These are phyloP conservation scores for Cladorrhinum sp. DNA, from an alignment of 2,329 filamentous ascomycete genomes.

Conservation along the genomic window DNA sequence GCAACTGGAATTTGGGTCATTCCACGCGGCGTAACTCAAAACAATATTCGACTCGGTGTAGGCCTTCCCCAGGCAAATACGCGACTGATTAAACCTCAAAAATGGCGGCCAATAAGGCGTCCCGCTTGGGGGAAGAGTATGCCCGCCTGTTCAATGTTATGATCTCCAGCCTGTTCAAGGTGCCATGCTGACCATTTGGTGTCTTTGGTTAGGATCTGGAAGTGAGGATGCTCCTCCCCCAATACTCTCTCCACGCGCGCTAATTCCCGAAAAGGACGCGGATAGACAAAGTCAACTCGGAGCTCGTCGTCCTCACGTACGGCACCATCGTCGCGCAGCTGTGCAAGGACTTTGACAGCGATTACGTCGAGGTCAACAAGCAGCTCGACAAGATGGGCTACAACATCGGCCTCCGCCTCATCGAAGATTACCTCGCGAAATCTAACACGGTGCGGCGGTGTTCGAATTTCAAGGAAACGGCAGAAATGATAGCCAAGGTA, in stretches of 20 bases:
- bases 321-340: constrained; percentile 95
- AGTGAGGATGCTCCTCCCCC: constrained; percentile 50
- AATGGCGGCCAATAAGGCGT: constrained; percentile 61
- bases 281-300: constrained; percentile 96
- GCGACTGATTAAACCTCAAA: constrained; percentile 18
- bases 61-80: neutral
- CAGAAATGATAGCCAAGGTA: constrained; percentile 94
- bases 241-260: constrained; percentile 17
- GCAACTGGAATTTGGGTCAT: neutral
- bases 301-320: constrained; percentile 95
- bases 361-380: constrained; percentile 94
- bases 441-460: constrained; percentile 86
- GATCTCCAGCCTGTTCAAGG: neutral
- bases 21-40: neutral
- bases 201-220: constrained; percentile 71
- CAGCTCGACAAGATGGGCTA: constrained; percentile 99
- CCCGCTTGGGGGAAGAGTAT: constrained; percentile 61
- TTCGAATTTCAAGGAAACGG: constrained; percentile 89
- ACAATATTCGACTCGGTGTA: neutral
- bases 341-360: constrained; percentile 91
- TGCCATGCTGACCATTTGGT: constrained; percentile 8
- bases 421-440: constrained; percentile 97
- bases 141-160: constrained; percentile 28
- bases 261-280: constrained; percentile 63
- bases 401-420: constrained; percentile 92